Base-by-base conservation (phyloP, 495 filamentous ascomycete species). In the Penicillium simplicissimum region DNA sequence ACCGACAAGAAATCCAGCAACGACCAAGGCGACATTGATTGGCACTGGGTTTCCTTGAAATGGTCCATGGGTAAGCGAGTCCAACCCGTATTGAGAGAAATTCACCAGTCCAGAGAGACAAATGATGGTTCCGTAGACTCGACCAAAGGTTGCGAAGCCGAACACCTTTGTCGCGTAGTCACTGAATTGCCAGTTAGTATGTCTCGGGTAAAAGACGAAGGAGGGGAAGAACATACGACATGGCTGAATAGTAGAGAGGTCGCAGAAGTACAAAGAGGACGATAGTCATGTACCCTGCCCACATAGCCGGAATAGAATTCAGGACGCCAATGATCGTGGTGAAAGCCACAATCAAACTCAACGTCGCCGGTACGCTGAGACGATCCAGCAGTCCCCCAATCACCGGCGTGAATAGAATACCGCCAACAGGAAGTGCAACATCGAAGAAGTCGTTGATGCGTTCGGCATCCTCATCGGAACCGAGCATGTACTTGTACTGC, bases 161-260 rank as follows among this genome's bases (percentile, higher is more conserved):
- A 98, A 98, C 35, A 98, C 94, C 72, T 98, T 98, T 43, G 92
- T 93, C 31, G 86, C 79, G 71, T 96, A 97, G 76, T 98, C 94
- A 53, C 85, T 88, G 52, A 14, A 55, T 14, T 42, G n/a, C 28
- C 1, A 19, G 59, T 76, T 63, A 74, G 66, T 23, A 10, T 35
- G 34, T 21, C 35, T 38, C 23, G 2, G 13, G 0, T 31, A 31
- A n/a, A 47, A 51, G 56, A n/a, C 45, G 14, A 38, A 48, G 0
- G 10, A 42, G 43, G 11, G 25, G n/a, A 45, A 25, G 21, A 15
- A 79, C 81, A 73, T 79, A 85, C 66, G 77, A 81, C 69, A 82
- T 80, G 2, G 80, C 80, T 14, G 80, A 81, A 61, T 82, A 82
- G 54, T 82, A 84, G 0, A 83, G 65, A 1, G 80, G 80, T 0